Evolutionary conservation across 176 grass and related monocot species (phyloP), one percentile per base, ranked within the genome.

Genomic region (Dendrocalamus sinicus): DNA sequence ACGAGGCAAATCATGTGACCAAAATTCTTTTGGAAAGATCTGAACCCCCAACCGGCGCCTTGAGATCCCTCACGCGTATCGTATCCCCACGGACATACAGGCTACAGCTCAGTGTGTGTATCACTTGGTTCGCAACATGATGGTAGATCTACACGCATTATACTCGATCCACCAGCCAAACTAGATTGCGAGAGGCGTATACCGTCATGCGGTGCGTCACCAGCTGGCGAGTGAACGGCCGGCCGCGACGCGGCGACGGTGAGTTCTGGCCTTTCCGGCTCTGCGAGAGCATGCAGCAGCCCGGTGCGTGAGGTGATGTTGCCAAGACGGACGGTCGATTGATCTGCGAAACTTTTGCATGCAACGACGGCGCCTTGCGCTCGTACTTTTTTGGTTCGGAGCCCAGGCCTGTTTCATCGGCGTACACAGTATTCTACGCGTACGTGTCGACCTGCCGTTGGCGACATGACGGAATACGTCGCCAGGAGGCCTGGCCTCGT

Each of bases 401-500:
- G 1, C 11, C 24, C 48, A 59, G 51, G 28, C 37, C 60, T 53
- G 57, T 23, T 17, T 24, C 86, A 58, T 41, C 57, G 46, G 67
- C 4, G 35, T 54, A 32, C 24, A 81, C 45, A 72, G 37, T 81
- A 47, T 81, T 75, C 23, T 81, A 40, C 62, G 6, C 47, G 2
- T 39, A 46, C 57, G 75, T 84, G 81, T 89, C 75, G 75, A 89
- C 10, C 43, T 55, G 8, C 74, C 24, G 45, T 20, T 82, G 70
- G 17, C n/a, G 3, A 57, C 72, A 35, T 7, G 70, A 9, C 6
- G 48, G 54, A 43, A 37, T 55, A 81, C 39, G 44, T 72, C 65
- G 4, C 53, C 66, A 57, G 16, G 70, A 67, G 32, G 62, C 28
- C 73, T 16, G 73, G 37, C 61, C 60, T 9, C 63, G 74, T 69